These are phyloP conservation scores for Zygosaccharomyces rouxii DNA, from an alignment of 805 yeast genomes.

Conservation along the genomic window DNA sequence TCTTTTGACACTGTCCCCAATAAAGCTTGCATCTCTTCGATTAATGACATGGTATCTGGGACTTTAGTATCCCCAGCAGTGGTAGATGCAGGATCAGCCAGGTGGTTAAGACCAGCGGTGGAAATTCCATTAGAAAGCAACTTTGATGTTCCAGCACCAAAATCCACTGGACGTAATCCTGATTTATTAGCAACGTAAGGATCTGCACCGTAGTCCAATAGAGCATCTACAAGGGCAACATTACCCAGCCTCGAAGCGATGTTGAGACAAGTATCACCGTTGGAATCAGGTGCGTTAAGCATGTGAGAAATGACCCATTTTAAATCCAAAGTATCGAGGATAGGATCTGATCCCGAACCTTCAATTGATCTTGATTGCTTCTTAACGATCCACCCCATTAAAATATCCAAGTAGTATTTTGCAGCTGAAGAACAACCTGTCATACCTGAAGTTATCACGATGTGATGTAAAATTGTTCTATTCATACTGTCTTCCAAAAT, in stretches of 20 bases:
- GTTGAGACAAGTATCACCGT: constrained; percentile 93
- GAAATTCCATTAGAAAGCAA: constrained; percentile 14
- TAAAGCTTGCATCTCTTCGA: constrained; percentile 49
- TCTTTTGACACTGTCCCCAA: constrained; percentile 51
- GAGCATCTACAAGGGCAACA: constrained; percentile 69
- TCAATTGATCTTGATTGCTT: constrained; percentile 23
- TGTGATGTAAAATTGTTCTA: constrained; percentile 82
- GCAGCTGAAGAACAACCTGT: constrained; percentile 69
- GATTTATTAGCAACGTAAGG: constrained; percentile 73
- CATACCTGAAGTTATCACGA: constrained; percentile 74
- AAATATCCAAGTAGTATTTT: constrained; percentile 64
- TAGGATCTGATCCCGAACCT: constrained; percentile 37
- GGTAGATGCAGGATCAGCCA: constrained; percentile 3
- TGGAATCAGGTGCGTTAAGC: constrained; percentile 83
- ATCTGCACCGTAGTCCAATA: constrained; percentile 86
- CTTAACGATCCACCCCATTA: constrained; percentile 73
- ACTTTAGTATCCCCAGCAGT: constrained; percentile 10
- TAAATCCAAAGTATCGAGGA: constrained; percentile 44
- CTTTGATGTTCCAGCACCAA: constrained; percentile 48
- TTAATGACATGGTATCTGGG: constrained; percentile 27
- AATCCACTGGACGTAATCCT: constrained; percentile 82
- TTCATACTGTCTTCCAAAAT: constrained; percentile 61
- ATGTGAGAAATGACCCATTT: constrained; percentile 61
- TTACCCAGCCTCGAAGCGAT: constrained; percentile 88
- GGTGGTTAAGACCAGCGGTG: constrained; percentile 5